Conservation (phyloP, 306 rosid species). For the Herpetospermum pedunculosum region DNA sequence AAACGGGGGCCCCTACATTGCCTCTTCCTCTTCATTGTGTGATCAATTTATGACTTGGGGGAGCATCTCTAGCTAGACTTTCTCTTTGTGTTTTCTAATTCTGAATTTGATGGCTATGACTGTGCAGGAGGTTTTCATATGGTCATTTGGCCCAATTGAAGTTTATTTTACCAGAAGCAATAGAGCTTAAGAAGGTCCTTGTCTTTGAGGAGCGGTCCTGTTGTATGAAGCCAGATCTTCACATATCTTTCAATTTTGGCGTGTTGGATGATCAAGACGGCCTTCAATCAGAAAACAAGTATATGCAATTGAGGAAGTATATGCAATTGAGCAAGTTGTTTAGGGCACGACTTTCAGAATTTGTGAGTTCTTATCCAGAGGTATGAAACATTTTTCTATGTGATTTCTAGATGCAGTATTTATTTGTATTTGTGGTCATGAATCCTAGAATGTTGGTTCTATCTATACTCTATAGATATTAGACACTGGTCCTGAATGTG, state of each 20-base stretch:
- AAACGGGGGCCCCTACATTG: too few relatives aligned
- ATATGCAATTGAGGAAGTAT: conserved; percentile 26
- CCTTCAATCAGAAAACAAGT: conserved; percentile 15
- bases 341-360: conserved; percentile 25
- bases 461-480: too few relatives aligned
- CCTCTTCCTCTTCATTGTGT: too few relatives aligned
- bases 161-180: conserved; percentile 56
- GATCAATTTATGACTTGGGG: neutral
- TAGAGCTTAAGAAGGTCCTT: conserved; percentile 35
- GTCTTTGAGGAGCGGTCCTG: conserved; percentile 41
- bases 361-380: conserved; percentile 49
- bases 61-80: neutral
- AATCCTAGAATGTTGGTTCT: neutral
- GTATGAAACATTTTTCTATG: conserved; percentile 11
- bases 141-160: conserved; percentile 68
- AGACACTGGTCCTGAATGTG: neutral
- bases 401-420: neutral
- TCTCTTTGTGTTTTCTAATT: neutral
- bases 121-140: conserved; percentile 66
- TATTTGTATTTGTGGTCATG: neutral
- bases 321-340: conserved; percentile 38
- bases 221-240: conserved; percentile 71
- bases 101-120: neutral
- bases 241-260: conserved; percentile 26
- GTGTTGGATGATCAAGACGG: conserved; percentile 24